phyloP scores from a whole-genome alignment of 805 yeast species.

The Schwanniomyces pseudopolymorphus region DNA sequence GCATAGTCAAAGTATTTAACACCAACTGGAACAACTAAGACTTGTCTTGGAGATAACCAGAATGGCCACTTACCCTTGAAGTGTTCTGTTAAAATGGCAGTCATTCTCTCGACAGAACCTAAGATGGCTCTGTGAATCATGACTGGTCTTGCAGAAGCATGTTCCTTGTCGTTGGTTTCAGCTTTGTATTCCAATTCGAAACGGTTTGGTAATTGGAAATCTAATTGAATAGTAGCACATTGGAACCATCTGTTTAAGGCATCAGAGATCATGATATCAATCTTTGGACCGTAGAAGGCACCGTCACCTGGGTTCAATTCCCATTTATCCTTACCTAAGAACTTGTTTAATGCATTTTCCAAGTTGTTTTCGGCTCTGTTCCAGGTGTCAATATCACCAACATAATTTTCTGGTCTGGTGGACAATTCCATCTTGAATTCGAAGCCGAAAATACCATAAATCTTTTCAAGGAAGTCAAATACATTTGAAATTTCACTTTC shows the following conservation, averaged over 20 bases:
- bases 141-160: conserved; percentile 80
- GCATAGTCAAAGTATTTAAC: conserved; percentile 92
- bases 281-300: conserved; percentile 94
- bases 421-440: conserved; percentile 96
- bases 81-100: conserved; percentile 97
- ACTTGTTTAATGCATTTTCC: conserved; percentile 75
- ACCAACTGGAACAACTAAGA: conserved; percentile 95
- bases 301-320: conserved; percentile 97
- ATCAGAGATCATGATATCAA: conserved; percentile 93
- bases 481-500: conserved; percentile 79
- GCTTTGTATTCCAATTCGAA: conserved; percentile 87
- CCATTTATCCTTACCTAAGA: conserved; percentile 82
- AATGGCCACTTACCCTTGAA: conserved; percentile 99
- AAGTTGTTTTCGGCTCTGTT: conserved; percentile 83
- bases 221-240: conserved; percentile 98
- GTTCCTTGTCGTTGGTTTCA: conserved; percentile 51
- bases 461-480: conserved; percentile 79
- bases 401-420: conserved; percentile 94
- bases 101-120: conserved; percentile 99
- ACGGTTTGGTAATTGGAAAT: conserved; percentile 95
- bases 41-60: conserved; percentile 99
- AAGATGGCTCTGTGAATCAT: conserved; percentile 99
- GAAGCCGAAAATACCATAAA: conserved; percentile 91
- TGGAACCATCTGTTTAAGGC: conserved; percentile 97
- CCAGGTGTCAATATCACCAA: conserved; percentile 95